Base-by-base conservation (phyloP, 495 filamentous ascomycete species). In the Amphirosellinia nigrospora region DNA sequence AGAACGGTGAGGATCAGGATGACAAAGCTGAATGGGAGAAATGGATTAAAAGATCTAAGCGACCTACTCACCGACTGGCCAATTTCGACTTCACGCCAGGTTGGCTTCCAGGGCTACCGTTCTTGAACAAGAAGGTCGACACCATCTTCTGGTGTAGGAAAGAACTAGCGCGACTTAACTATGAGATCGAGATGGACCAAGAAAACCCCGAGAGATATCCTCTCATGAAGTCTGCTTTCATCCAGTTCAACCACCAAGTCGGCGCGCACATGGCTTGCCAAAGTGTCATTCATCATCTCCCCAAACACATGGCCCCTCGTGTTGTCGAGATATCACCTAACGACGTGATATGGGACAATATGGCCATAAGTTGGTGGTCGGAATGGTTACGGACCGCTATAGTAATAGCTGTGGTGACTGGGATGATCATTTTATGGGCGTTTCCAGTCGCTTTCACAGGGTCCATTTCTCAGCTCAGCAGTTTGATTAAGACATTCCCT, bases 181-280 rank as follows among this genome's bases (percentile, higher is more conserved):
- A 94, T 63, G 96, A 98, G 80, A 97, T 99, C 64, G 95, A 98
- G 77, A 81, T 91, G 39, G 96, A 98, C 74, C 96, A 99, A 75
- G 84, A 90, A 72, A 85, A 94, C 39, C 92, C 92, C 0, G 95
- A 98, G 73, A 89, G 89, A 36, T 99, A 92, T 70, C 96, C 96
- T 2, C 82, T 95, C 64, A 97, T 99, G 95, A 98, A 94, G 74
- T 97, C 96, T 15, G 96, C 96, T 16, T 99, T 99, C 75, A 94
- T 99, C 65, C 96, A 99, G 78, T 99, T 99, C 86, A 97, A 98
- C 73, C 92, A 97, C 74, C 96, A 99, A 80, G 93, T 97, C 6
- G 94, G 94, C 9, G 96, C 96, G 2, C 96, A 99, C 74, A 98
- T 99, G 96, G 95, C 95, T 68, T 97, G 93, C 78, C 96, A 99